phyloP scores from a whole-genome alignment of 257 asterid genomes.

The Rauvolfia tetraphylla region DNA sequence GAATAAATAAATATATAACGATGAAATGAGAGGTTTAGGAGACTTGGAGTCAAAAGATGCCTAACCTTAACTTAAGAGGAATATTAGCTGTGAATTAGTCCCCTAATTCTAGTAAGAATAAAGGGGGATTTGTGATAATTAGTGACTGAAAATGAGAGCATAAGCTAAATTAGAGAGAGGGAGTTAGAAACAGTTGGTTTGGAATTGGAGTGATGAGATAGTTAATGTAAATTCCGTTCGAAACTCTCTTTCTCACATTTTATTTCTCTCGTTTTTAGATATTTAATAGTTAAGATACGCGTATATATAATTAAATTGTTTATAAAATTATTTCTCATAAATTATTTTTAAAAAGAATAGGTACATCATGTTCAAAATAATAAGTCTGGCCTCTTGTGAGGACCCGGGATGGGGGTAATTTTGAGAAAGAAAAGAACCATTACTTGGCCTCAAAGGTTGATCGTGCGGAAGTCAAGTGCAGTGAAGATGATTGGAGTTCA shows the following conservation, averaged over 20 bases:
- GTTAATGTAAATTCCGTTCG: slow-evolving; percentile 14
- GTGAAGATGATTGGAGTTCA: slow-evolving; percentile 9
- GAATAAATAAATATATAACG: slow-evolving; percentile 8
- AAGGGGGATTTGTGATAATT: slow-evolving; percentile 1
- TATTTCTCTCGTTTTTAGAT: neutral
- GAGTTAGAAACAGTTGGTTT: neutral
- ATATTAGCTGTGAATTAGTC: slow-evolving; percentile 5
- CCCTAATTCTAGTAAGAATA: slow-evolving; percentile 5
- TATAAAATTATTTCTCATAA: too few relatives aligned
- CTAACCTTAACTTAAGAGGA: slow-evolving; percentile 12
- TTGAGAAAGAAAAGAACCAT: neutral
- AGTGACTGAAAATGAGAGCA: slow-evolving; percentile 8
- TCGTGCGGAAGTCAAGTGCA: neutral
- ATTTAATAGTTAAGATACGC: neutral
- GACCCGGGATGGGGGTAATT: too few relatives aligned
- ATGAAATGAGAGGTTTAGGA: slow-evolving; percentile 35
- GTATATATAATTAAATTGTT: too few relatives aligned
- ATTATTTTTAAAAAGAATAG: too few relatives aligned
- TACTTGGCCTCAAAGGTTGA: neutral
- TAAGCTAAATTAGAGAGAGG: slow-evolving; percentile 2
- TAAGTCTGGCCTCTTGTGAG: neutral
- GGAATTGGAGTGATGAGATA: neutral
- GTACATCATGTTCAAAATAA: too few relatives aligned
- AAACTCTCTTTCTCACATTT: slow-evolving; percentile 9
- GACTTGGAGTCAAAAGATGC: slow-evolving; percentile 23